Conservation (phyloP, 2,329 filamentous ascomycete species). For the Sordariomycetes sp. region DNA sequence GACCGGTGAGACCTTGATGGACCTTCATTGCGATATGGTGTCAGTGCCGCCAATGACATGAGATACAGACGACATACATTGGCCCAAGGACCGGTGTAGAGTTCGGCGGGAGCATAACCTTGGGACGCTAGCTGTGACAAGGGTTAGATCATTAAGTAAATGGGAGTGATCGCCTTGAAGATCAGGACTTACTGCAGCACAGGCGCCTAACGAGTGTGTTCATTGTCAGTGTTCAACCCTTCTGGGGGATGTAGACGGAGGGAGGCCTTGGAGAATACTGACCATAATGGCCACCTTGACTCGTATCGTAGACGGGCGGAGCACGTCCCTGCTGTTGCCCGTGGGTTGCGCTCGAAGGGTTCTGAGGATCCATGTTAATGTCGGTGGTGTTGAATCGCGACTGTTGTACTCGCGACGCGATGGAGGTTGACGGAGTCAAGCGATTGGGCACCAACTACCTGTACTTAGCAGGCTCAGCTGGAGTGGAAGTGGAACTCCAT, state of each 20-base stretch:
- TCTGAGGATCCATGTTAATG: slow-evolving; percentile 27
- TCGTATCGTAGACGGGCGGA: slow-evolving; percentile 62
- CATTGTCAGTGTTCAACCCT: not conserved
- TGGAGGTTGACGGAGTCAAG: slow-evolving; percentile 7
- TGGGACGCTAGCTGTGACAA: slow-evolving; percentile 66
- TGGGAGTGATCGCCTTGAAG: slow-evolving; percentile 5
- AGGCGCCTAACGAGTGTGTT: slow-evolving; percentile 28
- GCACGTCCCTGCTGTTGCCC: slow-evolving; percentile 48
- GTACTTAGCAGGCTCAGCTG: not conserved
- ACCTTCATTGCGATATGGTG: slow-evolving; percentile 44
- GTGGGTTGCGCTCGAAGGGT: slow-evolving; percentile 41
- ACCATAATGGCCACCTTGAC: slow-evolving; percentile 73
- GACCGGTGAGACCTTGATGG: slow-evolving; percentile 85
- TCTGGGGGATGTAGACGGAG: not conserved
- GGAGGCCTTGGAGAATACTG: slow-evolving; percentile 21
- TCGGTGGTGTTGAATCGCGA: slow-evolving; percentile 5
- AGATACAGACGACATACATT: slow-evolving; percentile 55
- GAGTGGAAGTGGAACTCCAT: too few species aligned
- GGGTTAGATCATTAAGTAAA: slow-evolving; percentile 14
- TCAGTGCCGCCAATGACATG: not conserved
- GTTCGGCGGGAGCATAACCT: slow-evolving; percentile 83
- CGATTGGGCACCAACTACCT: slow-evolving; percentile 14
- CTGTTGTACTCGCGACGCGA: slow-evolving; percentile 1
- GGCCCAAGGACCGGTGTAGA: slow-evolving; percentile 90
- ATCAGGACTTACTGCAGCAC: slow-evolving; percentile 28